A percentile compares a stretch with the other conserved stretches of the same genome.
phyloP scores from a whole-genome alignment of 1,139 yeast genomes.

The Hyphopichia wangnamkhiaoensis region DNA sequence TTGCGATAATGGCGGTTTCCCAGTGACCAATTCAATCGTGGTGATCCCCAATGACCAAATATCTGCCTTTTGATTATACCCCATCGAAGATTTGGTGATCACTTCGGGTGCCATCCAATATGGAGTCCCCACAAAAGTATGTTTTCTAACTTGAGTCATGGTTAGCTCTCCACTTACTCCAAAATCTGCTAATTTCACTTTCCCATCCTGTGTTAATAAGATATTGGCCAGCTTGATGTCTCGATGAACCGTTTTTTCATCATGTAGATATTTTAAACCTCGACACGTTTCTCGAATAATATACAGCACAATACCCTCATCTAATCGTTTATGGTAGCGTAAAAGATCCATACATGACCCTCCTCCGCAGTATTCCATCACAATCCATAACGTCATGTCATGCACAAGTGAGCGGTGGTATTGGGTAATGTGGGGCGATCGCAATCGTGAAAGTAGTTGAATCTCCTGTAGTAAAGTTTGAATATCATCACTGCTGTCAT shows the following conservation, averaged over 20 bases:
- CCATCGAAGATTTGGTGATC: constrained; percentile 47
- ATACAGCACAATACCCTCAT: constrained; percentile 59
- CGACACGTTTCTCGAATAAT: constrained; percentile 59
- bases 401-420: constrained; percentile 64
- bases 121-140: constrained; percentile 87
- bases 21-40: constrained; percentile 70
- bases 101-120: constrained; percentile 96
- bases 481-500: constrained; percentile 72
- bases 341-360: constrained; percentile 83
- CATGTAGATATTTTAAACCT: constrained; percentile 72
- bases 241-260: constrained; percentile 75
- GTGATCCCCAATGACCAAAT: constrained; percentile 91
- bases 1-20: constrained; percentile 70
- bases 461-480: constrained; percentile 72
- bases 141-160: constrained; percentile 56
- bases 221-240: constrained; percentile 86
- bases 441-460: constrained; percentile 63
- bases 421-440: constrained; percentile 63
- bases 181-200: constrained; percentile 77
- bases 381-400: constrained; percentile 76
- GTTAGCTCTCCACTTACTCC: constrained; percentile 84
- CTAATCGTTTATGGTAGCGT: constrained; percentile 49
- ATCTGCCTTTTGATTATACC: constrained; percentile 79
- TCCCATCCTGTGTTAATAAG: constrained; percentile 60
- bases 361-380: constrained; percentile 92